A percentile compares a stretch with the other conserved stretches of the same genome.
phyloP scores from a whole-genome alignment of 1,284 basidiomycete genomes.

The Pholiota adiposa region DNA sequence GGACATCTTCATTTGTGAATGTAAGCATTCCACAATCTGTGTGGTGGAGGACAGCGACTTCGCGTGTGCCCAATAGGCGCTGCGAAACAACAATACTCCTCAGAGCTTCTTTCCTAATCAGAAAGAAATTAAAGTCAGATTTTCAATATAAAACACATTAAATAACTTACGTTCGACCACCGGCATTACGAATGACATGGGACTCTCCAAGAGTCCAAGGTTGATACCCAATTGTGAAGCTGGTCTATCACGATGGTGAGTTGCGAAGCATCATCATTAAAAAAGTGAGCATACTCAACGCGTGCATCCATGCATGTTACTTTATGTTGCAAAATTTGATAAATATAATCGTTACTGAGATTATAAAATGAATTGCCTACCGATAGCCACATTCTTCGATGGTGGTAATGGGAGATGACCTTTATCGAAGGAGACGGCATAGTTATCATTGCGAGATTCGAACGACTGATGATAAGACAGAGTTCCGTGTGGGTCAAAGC shows the following conservation, averaged over 20 bases:
- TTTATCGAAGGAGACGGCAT: constrained; percentile 42
- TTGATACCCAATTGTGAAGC: constrained; percentile 61
- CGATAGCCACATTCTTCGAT: constrained; percentile 51
- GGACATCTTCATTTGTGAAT: constrained; percentile 56
- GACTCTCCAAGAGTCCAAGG: constrained; percentile 73
- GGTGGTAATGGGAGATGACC: constrained; percentile 50
- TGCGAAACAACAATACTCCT: constrained; percentile 71
- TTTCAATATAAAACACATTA: not conserved
- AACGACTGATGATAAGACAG: not conserved
- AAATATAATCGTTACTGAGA: not conserved
- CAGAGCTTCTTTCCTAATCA: constrained; percentile 58
- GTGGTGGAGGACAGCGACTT: constrained; percentile 70
- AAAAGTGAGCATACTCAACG: constrained; percentile 50
- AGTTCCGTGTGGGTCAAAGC: not conserved
- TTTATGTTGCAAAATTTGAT: constrained; percentile 25
- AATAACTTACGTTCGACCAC: constrained; percentile 57
- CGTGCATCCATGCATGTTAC: constrained; percentile 77
- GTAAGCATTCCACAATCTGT: constrained; percentile 73
- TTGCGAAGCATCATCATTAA: constrained; percentile 6
- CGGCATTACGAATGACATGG: constrained; percentile 73
- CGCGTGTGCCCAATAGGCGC: constrained; percentile 66
- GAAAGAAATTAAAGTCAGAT: not conserved
- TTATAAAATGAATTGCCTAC: constrained; percentile 29
- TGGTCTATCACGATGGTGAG: constrained; percentile 41
- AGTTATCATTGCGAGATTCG: constrained; percentile 26